Conservation (phyloP, 495 filamentous ascomycete species). For the Penicillium angulare region DNA sequence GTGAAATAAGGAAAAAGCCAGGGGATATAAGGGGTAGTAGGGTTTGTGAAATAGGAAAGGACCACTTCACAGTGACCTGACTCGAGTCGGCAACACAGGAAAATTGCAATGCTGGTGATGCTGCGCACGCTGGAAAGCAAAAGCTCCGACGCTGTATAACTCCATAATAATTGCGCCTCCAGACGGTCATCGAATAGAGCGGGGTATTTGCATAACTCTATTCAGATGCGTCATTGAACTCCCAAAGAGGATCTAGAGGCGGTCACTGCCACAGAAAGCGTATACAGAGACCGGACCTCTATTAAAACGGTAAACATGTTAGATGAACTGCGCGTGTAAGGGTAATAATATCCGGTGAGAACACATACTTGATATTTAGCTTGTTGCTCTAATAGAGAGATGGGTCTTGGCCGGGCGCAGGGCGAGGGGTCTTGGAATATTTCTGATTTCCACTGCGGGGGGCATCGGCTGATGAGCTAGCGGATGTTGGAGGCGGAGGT, state of each 20-base stretch:
- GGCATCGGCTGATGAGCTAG: constrained; percentile 7
- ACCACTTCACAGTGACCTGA: constrained; percentile 13
- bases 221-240: constrained; percentile 9
- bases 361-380: constrained; percentile 11
- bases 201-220: background rate
- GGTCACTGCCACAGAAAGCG: constrained; percentile 2
- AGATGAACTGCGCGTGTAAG: no score
- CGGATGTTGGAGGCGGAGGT: constrained; percentile 14
- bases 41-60: constrained; percentile 11
- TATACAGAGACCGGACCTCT: background rate
- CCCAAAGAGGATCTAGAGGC: constrained; percentile 1
- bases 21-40: background rate
- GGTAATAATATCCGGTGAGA: background rate
- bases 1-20: background rate
- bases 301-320: background rate
- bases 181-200: background rate
- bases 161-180: constrained; percentile 17
- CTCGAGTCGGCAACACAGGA: constrained; percentile 15
- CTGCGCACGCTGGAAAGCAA: constrained; percentile 17
- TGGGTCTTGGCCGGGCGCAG: constrained; percentile 3
- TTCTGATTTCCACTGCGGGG: background rate
- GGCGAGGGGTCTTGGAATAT: background rate
- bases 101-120: constrained; percentile 14
- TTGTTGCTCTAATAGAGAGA: constrained; percentile 12
- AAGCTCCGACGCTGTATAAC: constrained; percentile 14